Evolutionary conservation across 768 basidiomycete genomes (phyloP), one percentile per base, ranked within the genome.

Genomic region (Lactifluus subvellereus): DNA sequence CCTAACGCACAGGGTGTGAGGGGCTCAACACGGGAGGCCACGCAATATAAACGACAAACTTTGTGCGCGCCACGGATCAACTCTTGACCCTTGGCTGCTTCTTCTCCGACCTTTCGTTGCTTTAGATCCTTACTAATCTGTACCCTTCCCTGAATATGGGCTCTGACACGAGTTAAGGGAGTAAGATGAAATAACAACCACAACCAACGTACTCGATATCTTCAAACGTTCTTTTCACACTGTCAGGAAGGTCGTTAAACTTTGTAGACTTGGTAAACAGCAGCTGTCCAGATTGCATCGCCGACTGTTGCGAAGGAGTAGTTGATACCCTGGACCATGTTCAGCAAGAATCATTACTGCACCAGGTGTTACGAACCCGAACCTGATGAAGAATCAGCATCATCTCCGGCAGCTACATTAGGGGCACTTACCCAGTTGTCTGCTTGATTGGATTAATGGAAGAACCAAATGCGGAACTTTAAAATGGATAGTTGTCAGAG

Each of bases 81-180:
- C 57, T 88, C 87, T 67, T 87, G 84, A 0, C 87, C 86, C 71
- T 88, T 89, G 6, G 80, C 80, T 1, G 88, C 81, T 68, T 91
- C 89, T 64, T 86, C 84, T 0, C 87, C 89, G 5, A 91, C 77
- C 70, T 89, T 88, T 57, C 86, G 82, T 69, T 87, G 84, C 64
- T 87, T 87, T 20, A 92, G 74, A 51, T 91, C 88, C 68, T 88
- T 89, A 69, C 86, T 85, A 62, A 92, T 89, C 68, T 91, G 89
- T 1, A 89, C 77, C 30, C 88, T 85, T 33, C 87, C 86, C 75
- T 91, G 88, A 32, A 91, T 89, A 64, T 85, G 79, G 8, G 83
- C 71, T 60, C 89, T 91, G 63, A 33, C 48, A 60, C 47, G 57
- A 10, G 59, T 62, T 52, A 55, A 69, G 64, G 20, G 68, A 66